A percentile compares a stretch with the other conserved stretches of the same genome.
These are phyloP conservation scores for Raffaelea albimanens DNA, from an alignment of 2,329 filamentous ascomycete genomes.

Conservation along the genomic window DNA sequence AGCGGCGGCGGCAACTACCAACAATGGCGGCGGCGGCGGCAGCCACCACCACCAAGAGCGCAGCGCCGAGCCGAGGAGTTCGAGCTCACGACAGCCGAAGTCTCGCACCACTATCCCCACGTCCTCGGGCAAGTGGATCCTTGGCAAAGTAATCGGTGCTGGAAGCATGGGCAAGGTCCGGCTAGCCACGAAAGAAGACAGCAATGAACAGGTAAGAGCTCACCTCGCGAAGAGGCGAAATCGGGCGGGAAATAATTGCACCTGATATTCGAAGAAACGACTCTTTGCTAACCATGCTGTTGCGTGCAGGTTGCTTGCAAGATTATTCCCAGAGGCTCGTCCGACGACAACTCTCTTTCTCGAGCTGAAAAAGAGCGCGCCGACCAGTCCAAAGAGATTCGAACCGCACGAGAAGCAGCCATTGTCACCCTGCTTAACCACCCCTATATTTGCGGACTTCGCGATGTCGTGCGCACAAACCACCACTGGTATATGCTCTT, in stretches of 20 bases:
- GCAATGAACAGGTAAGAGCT: conserved; percentile 70
- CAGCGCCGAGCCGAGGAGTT: conserved; percentile 35
- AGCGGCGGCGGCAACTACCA: conserved; percentile 29
- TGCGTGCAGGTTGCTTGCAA: conserved; percentile 78
- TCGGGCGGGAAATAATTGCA: too few relatives aligned
- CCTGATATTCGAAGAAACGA: too few relatives aligned
- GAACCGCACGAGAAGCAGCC: conserved; percentile 88
- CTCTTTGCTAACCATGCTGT: too few relatives aligned
- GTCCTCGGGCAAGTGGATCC: conserved; percentile 82
- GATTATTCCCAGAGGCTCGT: conserved; percentile 85
- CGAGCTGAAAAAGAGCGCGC: conserved; percentile 73
- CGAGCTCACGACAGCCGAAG: conserved; percentile 41
- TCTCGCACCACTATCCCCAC: conserved; percentile 79
- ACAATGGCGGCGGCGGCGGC: conserved; percentile 27
- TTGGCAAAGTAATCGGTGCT: conserved; percentile 94
- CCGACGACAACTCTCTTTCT: conserved; percentile 69
- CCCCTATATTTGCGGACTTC: conserved; percentile 91
- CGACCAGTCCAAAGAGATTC: conserved; percentile 92
- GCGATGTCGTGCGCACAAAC: conserved; percentile 89
- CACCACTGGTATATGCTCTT: conserved; percentile 99
- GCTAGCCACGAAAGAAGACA: conserved; percentile 81
- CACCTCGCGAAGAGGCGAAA: neutral
- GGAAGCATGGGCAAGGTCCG: conserved; percentile 99
- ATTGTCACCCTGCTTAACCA: conserved; percentile 93
- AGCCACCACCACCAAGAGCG: conserved; percentile 16